Evolutionary conservation across 768 basidiomycete species (phyloP), one percentile per base, ranked within the genome.

Genomic region (Pleurotus citrinopileatus): DNA sequence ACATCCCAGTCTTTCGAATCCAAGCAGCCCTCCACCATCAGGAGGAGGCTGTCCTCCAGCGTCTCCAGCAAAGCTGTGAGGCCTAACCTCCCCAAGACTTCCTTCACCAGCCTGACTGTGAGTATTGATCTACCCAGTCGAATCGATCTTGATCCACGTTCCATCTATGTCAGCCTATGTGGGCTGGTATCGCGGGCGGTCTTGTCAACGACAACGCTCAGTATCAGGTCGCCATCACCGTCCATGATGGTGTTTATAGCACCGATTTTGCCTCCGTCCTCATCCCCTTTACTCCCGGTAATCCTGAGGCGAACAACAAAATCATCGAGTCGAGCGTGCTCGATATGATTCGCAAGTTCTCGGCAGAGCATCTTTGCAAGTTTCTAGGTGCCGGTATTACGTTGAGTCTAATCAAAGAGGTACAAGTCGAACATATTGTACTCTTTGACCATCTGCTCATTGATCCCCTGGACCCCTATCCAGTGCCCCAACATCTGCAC

Each of bases 381-480:
- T 91, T 93, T 75, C 76, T 92, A 57, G 89, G 89, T 60, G 86
- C 87, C 3, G 91, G 91, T 61, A 79, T 94, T 54, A 89, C 91
- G 36, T 69, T 90, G 50, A 65, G 72, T 22, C 75, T 94, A 55
- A 76, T 91, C 61, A 80, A 78, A 62, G 88, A 90, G 76, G 65
- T 60, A 48, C 32, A 34, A 34, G 34, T 53, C 29, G n/a, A n/a
- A n/a, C n/a, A n/a, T n/a, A n/a, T n/a, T 36, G 48, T 56, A 8
- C 40, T 43, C 54, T 63, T 55, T 32, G 45, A 53, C 57, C 42
- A 52, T 29, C 55, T 55, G 51, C 59, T 46, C 50, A 50, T 58
- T 52, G 45, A 67, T 60, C 27, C 54, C 53, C 58, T 57, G 59
- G 60, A 44, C 65, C 56, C 53, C 45, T 68, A 47, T 57, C 42